phyloP scores from a whole-genome alignment of 164 flowering plant species.

The Macadamia tetraphylla region DNA sequence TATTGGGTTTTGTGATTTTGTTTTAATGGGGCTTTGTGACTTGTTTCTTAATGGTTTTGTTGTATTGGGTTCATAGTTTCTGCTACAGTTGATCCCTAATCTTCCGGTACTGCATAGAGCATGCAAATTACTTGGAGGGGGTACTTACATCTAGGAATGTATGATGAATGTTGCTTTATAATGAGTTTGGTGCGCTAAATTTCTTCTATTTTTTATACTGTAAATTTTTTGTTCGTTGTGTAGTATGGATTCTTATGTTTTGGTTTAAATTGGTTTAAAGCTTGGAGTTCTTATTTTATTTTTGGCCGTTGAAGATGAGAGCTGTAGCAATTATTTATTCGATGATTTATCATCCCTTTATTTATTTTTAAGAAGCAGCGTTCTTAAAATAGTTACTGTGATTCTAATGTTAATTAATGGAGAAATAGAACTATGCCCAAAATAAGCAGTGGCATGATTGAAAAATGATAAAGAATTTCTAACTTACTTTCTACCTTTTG shows the following conservation, averaged over 20 bases:
- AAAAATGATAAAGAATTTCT: no score
- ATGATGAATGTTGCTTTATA: neutral
- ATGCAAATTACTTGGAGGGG: neutral
- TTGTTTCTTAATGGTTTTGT: neutral
- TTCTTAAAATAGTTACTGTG: neutral
- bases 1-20: neutral
- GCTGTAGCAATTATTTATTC: neutral
- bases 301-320: neutral
- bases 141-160: neutral
- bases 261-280: neutral
- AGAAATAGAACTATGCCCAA: no score
- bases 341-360: neutral
- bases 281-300: neutral
- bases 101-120: conserved; percentile 7
- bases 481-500: no score
- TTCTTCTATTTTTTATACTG: neutral
- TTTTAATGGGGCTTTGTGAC: neutral
- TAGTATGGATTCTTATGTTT: neutral
- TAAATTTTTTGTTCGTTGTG: neutral
- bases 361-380: neutral
- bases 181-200: neutral
- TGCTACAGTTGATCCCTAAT: neutral
- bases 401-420: neutral
- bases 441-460: no score
- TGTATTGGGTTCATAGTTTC: neutral